A percentile compares a stretch with the other conserved stretches of the same genome.
Conservation (phyloP, 306 rosid species). For the Spatholobus suberectus region DNA sequence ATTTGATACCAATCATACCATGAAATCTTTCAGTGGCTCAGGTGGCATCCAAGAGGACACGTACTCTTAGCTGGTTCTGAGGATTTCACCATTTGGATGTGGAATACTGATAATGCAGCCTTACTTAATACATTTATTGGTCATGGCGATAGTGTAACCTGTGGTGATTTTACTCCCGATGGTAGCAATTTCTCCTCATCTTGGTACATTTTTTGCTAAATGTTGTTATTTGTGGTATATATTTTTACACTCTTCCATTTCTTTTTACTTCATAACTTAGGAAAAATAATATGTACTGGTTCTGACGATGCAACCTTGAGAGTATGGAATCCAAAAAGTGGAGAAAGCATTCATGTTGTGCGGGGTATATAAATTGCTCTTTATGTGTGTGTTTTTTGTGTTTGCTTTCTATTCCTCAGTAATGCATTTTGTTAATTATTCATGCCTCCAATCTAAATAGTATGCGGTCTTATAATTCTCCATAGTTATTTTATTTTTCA, state of each 20-base stretch:
- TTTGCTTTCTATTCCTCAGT: slow-evolving; percentile 26
- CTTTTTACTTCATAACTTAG: slow-evolving; percentile 54
- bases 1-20: slow-evolving; percentile 29
- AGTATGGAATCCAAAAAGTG: slow-evolving; percentile 88
- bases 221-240: neutral
- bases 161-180: slow-evolving; percentile 97
- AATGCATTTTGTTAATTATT: neutral
- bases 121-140: slow-evolving; percentile 72
- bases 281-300: slow-evolving; percentile 88
- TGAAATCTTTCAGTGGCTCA: slow-evolving; percentile 77
- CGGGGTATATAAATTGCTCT: slow-evolving; percentile 58
- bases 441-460: neutral
- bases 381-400: neutral
- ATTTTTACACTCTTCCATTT: neutral
- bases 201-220: slow-evolving; percentile 14
- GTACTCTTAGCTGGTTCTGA: slow-evolving; percentile 88
- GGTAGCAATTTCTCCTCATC: slow-evolving; percentile 60
- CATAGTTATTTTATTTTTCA: neutral
- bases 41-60: slow-evolving; percentile 95
- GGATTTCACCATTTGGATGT: slow-evolving; percentile 86
- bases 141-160: slow-evolving; percentile 79
- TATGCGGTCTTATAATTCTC: neutral
- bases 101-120: slow-evolving; percentile 75
- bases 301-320: slow-evolving; percentile 90
- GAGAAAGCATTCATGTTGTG: slow-evolving; percentile 79